Conservation (phyloP, 73 alveolate genomes). For the Urostyla sp. region DNA sequence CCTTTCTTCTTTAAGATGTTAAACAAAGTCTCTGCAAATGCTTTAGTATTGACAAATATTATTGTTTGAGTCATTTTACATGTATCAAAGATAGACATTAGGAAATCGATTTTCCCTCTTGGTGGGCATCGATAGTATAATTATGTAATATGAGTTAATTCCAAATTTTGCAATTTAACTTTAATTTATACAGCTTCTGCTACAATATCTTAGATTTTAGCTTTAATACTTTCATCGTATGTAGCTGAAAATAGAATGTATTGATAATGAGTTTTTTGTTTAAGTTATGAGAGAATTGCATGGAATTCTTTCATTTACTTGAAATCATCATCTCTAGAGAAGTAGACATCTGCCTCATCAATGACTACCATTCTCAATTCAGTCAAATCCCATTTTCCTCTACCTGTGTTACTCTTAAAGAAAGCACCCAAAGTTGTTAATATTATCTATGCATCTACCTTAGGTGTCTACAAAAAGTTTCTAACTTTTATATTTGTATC, state of each 20-base stretch:
- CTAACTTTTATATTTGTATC: constrained; percentile 46
- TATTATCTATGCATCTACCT: constrained; percentile 64
- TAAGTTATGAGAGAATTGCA: constrained; percentile 28
- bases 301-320: constrained; percentile 23
- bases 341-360: constrained; percentile 87
- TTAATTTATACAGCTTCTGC: constrained; percentile 63
- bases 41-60: constrained; percentile 76
- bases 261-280: constrained; percentile 43
- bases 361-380: constrained; percentile 68
- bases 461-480: background rate
- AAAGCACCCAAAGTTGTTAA: constrained; percentile 72
- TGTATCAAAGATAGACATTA: constrained; percentile 55
- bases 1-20: constrained; percentile 53
- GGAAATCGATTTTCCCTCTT: constrained; percentile 45
- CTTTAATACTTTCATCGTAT: constrained; percentile 27
- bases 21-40: constrained; percentile 72
- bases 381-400: constrained; percentile 39
- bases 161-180: constrained; percentile 65
- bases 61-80: constrained; percentile 59
- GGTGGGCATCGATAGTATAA: constrained; percentile 25
- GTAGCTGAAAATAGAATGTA: constrained; percentile 79
- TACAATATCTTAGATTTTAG: constrained; percentile 35
- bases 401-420: constrained; percentile 10
- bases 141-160: constrained; percentile 64
- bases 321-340: constrained; percentile 43